Percentiles rank a stretch among this genome's conserved stretches.
phyloP scores from a whole-genome alignment of 257 asterid genomes.

The Solanum pennellii region DNA sequence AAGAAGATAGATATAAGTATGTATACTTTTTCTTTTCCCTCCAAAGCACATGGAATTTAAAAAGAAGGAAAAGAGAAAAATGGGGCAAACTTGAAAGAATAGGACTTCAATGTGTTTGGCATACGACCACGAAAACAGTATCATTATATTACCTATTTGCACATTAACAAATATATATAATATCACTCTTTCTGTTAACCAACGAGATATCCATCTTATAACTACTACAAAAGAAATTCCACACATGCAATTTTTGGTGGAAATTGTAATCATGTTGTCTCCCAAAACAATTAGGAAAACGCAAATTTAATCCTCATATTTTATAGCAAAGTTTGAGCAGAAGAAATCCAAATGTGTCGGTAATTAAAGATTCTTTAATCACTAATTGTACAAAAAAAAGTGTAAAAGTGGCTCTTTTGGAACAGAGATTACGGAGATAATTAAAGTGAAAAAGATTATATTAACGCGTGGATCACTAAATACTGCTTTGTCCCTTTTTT shows the following conservation, averaged over 20 bases:
- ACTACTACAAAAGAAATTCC: neutral
- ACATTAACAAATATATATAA: neutral
- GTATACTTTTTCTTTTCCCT: neutral
- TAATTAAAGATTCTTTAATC: neutral
- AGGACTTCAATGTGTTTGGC: neutral
- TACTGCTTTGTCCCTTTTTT: neutral
- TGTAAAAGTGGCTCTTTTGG: constrained; percentile 31
- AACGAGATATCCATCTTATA: neutral
- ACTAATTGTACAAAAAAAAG: neutral
- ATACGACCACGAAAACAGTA: neutral
- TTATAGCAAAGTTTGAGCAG: neutral
- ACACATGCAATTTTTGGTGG: constrained; percentile 26
- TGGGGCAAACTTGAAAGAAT: neutral
- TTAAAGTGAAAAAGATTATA: constrained; percentile 3
- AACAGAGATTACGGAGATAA: constrained; percentile 6
- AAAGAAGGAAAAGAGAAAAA: neutral
- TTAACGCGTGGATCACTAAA: neutral
- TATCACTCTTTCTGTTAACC: neutral
- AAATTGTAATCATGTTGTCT: constrained; percentile 44
- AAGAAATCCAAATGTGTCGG: neutral
- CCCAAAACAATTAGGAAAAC: constrained; percentile 17
- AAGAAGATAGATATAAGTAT: neutral
- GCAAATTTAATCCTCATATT: neutral
- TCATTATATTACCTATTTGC: neutral
- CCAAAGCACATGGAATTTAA: neutral